Evolutionary conservation across 148 eudicot species (phyloP), one percentile per base, ranked within the genome.

Genomic region (Cornus controversa): DNA sequence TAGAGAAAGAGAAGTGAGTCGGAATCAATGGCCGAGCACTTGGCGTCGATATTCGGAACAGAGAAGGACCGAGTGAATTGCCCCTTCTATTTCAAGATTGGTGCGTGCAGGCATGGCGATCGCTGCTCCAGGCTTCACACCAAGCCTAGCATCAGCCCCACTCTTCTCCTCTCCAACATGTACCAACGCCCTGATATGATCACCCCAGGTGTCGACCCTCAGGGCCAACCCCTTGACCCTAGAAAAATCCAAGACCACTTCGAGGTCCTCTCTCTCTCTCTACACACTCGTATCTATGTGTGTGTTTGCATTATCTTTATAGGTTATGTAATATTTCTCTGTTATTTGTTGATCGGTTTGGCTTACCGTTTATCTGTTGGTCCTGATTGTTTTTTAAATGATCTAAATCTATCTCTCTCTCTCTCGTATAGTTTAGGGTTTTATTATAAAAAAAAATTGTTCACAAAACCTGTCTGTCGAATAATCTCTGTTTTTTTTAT

Each of bases 21-120:
- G 29, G 10, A 23, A 25, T 24, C 60, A 27, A 90, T 91, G 93
- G 98, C 98, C 84, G 98, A 90, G 80, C 95, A 93, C 70, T 79
- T 91, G n/a, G 96, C 98, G 8, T 91, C 98, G 50, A 93, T 93
- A 71, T 93, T 93, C 73, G 96, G 98, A 1, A 93, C 95, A 24
- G 98, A 93, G 86, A 93, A 93, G 78, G 97, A 93, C 82, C 84
- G 97, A 78, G 97, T 93, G 28, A 93, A 93, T 83, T 93, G 98
- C 70, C 98, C 96, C 0, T 93, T 93, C 78, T 91, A 93, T 82
- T 93, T 93, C 84, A 93, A 93, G 92, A 93, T 93, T 78, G 97
- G 97, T 11, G 98, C 98, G 5, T 93, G 98, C 27, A 47, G 96
- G 25, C 98, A 93, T 62, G 96, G 96, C 0, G 97, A 93, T 76